These are phyloP conservation scores for Tothia fuscella DNA, from an alignment of 2,329 filamentous ascomycete species.

Conservation along the genomic window DNA sequence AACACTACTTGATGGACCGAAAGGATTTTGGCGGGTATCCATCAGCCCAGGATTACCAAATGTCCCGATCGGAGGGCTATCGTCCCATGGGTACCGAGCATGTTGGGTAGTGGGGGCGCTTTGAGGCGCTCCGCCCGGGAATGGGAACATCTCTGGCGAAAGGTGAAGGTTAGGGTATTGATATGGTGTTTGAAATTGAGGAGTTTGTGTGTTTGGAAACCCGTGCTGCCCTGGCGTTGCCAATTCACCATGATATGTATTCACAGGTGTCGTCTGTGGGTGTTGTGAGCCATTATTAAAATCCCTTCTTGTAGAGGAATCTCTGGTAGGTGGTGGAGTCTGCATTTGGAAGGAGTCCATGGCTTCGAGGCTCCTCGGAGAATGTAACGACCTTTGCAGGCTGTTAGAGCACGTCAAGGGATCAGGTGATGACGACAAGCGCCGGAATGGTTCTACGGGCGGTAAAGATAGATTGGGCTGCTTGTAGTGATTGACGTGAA, in stretches of 20 bases:
- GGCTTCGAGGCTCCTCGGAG: slow-evolving; percentile 13
- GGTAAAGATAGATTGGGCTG: slow-evolving; percentile 42
- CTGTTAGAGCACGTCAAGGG: background rate
- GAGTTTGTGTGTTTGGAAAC: slow-evolving; percentile 7
- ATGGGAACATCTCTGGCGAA: slow-evolving; percentile 45
- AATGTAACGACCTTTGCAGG: slow-evolving; percentile 8
- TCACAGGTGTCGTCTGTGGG: slow-evolving; percentile 22
- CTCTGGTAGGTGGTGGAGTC: slow-evolving; percentile 50
- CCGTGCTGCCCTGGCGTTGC: slow-evolving; percentile 14
- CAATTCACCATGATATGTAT: slow-evolving; percentile 30
- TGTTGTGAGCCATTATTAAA: slow-evolving; percentile 22
- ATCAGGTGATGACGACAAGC: slow-evolving; percentile 46
- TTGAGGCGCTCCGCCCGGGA: slow-evolving; percentile 38
- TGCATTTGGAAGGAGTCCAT: slow-evolving; percentile 41
- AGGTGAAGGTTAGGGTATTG: slow-evolving; percentile 44
- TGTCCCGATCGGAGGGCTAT: background rate
- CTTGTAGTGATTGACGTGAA: slow-evolving; percentile 52
- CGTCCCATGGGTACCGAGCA: slow-evolving; percentile 25
- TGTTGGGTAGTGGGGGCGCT: slow-evolving; percentile 47
- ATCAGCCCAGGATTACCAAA: slow-evolving; percentile 3
- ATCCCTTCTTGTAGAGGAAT: slow-evolving; percentile 38
- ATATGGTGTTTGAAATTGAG: slow-evolving; percentile 26
- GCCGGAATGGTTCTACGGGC: slow-evolving; percentile 47
- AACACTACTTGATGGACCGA: slow-evolving; percentile 3
- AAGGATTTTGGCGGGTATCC: slow-evolving; percentile 10